Percentiles rank a stretch among this genome's conserved stretches.
Evolutionary conservation across 1,139 yeast genomes (phyloP).

Genomic region (Geotrichum restrictum): DNA sequence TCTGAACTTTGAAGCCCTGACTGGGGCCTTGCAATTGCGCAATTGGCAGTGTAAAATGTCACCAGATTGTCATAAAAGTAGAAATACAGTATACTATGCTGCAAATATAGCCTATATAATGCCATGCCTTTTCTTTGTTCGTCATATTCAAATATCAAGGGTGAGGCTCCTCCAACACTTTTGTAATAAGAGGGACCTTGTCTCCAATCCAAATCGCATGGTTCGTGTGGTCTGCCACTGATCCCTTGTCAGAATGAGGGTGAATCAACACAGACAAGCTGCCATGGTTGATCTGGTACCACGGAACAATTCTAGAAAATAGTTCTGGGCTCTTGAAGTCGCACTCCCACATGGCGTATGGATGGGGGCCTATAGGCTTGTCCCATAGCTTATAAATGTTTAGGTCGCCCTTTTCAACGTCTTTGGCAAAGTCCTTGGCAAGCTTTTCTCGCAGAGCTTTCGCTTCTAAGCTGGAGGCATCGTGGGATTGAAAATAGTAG

Average conservation of each 20-base stretch:
- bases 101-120: too few species aligned
- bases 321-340: slow-evolving; percentile 39
- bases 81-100: too few species aligned
- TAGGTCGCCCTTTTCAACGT: slow-evolving; percentile 43
- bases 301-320: slow-evolving; percentile 38
- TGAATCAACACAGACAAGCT: slow-evolving; percentile 51
- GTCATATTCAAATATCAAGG: too few species aligned
- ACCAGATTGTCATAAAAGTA: too few species aligned
- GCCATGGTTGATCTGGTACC: slow-evolving; percentile 52
- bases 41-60: too few species aligned
- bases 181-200: slow-evolving; percentile 33
- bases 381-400: slow-evolving; percentile 50
- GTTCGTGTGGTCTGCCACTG: slow-evolving; percentile 48
- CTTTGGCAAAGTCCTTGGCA: slow-evolving; percentile 45
- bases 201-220: slow-evolving; percentile 55
- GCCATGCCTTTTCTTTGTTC: too few species aligned
- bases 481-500: slow-evolving; percentile 47
- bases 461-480: slow-evolving; percentile 42
- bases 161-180: not conserved
- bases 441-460: slow-evolving; percentile 44
- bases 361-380: slow-evolving; percentile 57
- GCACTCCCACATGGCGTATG: slow-evolving; percentile 44
- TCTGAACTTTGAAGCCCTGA: too few species aligned
- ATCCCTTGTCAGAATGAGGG: slow-evolving; percentile 45
- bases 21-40: too few species aligned